Evolutionary conservation across 1,139 yeast genomes (phyloP), one percentile per base, ranked within the genome.

Genomic region (Yamadazyma triangularis): DNA sequence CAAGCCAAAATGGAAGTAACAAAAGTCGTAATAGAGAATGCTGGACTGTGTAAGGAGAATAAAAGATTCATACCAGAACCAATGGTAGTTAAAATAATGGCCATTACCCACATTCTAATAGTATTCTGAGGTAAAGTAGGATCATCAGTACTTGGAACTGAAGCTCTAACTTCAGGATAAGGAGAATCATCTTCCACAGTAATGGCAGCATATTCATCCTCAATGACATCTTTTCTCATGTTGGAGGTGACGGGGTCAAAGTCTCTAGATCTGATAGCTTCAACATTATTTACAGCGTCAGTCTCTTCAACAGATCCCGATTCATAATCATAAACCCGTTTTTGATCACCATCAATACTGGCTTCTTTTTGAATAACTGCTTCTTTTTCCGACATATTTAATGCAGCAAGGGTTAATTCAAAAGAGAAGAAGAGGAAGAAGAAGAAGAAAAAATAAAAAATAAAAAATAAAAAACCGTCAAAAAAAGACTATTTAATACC

Each of bases 91-190:
- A 77, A 68, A 20, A 77, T 47, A 31, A 72, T 52, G 20, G 74
- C 73, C 28, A 76, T 50, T 9, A 64, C 55, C 85, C 85, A 79
- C 67, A 73, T 72, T 50, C 87, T 65, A 30, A 77, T 45, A 15
- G 86, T 79, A 45, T 72, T 74, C 46, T 77, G 83, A 1, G 78
- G 79, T 21, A 76, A 44, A 1, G 59, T 38, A 2, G 68, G 62
- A 48, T 78, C 80, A 48, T 79, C 86, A 15, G 64, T 57, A 23
- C 78, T 69, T 2, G 84, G 82, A 24, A 79, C 84, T 4, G 84
- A 70, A 4, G 84, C 83, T 47, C 86, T 66, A 25, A 79, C 87
- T 49, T 79, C 86, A 0, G 84, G 77, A 13, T 34, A 35, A 7
- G 83, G 80, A 13, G 81, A 75, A 47, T 79, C 79, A 45, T 74